A percentile compares a stretch with the other conserved stretches of the same genome.
These are phyloP conservation scores for Tricholoma bakamatsutake DNA, from an alignment of 768 basidiomycete species.

Conservation along the genomic window DNA sequence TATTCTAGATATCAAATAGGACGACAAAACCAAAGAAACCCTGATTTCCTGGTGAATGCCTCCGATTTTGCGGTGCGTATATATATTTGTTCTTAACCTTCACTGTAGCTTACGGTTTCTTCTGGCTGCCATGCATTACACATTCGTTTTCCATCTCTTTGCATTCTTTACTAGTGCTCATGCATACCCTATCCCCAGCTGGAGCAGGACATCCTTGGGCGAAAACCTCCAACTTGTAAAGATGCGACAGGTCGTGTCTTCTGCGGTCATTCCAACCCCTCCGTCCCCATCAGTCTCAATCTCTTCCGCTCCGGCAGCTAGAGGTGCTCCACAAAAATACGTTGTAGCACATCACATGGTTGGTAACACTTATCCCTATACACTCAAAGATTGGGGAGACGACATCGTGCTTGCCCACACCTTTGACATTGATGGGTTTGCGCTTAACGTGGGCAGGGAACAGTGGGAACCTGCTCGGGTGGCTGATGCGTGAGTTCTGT, in stretches of 20 bases:
- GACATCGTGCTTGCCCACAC: conserved; percentile 52
- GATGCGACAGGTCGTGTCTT: neutral
- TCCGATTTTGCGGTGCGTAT: neutral
- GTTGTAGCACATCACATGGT: conserved; percentile 60
- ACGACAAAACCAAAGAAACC: no score
- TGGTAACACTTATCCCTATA: conserved; percentile 66
- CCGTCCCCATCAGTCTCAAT: neutral
- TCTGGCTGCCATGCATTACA: conserved; percentile 9
- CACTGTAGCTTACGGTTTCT: neutral
- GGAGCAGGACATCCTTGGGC: neutral
- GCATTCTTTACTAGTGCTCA: conserved; percentile 4
- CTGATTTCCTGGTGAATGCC: no score
- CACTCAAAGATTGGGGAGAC: conserved; percentile 36
- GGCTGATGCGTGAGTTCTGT: conserved; percentile 48
- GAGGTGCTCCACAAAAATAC: conserved; percentile 29
- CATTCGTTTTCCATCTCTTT: conserved; percentile 5
- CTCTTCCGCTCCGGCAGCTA: conserved; percentile 5
- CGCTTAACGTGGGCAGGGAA: conserved; percentile 64
- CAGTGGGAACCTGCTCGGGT: conserved; percentile 59
- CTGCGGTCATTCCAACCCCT: neutral
- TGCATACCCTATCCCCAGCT: conserved; percentile 6
- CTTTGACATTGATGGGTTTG: conserved; percentile 63
- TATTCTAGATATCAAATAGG: no score
- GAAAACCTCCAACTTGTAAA: neutral
- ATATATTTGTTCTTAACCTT: neutral